Evolutionary conservation across 2,329 filamentous ascomycete species (phyloP).

Genomic region (Stemphylium beticola): DNA sequence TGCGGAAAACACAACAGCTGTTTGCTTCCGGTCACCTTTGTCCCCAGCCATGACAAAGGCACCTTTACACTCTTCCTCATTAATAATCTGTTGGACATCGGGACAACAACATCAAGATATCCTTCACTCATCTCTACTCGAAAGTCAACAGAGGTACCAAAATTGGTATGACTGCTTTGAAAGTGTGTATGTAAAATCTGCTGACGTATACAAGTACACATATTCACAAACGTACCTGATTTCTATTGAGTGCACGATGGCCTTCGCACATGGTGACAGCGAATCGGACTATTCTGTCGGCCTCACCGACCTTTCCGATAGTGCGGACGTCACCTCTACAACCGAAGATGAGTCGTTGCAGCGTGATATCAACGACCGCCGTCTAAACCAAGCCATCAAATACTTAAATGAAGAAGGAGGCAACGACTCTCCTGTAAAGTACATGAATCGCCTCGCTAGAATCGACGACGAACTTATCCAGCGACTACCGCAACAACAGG

Average conservation of each 20-base stretch:
- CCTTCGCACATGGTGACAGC: neutral
- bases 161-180: slow-evolving; percentile 13
- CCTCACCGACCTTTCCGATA: slow-evolving; percentile 10
- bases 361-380: slow-evolving; percentile 25
- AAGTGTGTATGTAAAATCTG: neutral
- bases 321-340: slow-evolving; percentile 5
- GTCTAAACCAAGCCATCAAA: slow-evolving; percentile 35
- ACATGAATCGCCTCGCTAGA: slow-evolving; percentile 28
- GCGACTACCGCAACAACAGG: slow-evolving; percentile 18
- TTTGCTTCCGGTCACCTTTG: slow-evolving; percentile 29
- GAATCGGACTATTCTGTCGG: slow-evolving; percentile 2
- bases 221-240: neutral
- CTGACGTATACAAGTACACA: slow-evolving; percentile 2
- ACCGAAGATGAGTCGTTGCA: slow-evolving; percentile 9
- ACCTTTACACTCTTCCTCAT: neutral
- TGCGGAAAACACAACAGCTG: slow-evolving; percentile 24
- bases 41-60: slow-evolving; percentile 29
- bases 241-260: slow-evolving; percentile 8
- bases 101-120: neutral
- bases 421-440: slow-evolving; percentile 24
- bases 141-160: neutral
- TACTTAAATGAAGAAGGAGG: slow-evolving; percentile 35
- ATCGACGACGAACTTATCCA: slow-evolving; percentile 36
- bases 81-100: slow-evolving; percentile 6
- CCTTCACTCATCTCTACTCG: neutral